Evolutionary conservation across 306 rosid genomes (phyloP).

Genomic region (Begonia peltatifolia): DNA sequence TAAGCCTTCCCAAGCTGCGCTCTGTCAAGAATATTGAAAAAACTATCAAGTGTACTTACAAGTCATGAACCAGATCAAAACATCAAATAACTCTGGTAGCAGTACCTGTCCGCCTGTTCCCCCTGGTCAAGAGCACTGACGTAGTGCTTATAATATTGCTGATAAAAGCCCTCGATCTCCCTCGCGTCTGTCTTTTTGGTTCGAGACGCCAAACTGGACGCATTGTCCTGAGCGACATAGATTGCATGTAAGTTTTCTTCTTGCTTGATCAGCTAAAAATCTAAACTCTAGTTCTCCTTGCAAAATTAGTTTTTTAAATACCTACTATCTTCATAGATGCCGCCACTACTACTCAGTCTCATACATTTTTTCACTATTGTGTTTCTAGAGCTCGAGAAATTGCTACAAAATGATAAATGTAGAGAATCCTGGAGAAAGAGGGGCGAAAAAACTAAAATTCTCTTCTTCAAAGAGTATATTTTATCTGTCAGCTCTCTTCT

Average conservation of each 20-base stretch:
- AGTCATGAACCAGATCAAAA: neutral
- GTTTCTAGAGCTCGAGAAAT: no score
- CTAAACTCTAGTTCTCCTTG: neutral
- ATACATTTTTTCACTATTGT: no score
- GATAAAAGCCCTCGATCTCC: constrained; percentile 82
- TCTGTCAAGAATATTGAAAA: constrained; percentile 24
- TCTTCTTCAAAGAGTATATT: no score
- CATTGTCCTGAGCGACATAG: constrained; percentile 54
- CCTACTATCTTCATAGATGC: no score
- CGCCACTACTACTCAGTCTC: no score
- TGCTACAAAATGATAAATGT: no score
- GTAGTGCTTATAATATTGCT: constrained; percentile 82
- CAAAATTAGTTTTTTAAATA: neutral
- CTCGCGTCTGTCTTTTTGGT: constrained; percentile 87
- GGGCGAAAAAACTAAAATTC: no score
- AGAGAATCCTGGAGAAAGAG: no score
- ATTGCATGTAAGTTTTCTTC: constrained; percentile 2
- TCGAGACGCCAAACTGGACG: constrained; percentile 54
- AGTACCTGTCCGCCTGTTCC: constrained; percentile 81
- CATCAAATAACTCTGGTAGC: neutral
- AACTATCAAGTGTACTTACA: no score
- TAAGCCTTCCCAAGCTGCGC: constrained; percentile 94
- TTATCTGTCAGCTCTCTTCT: no score
- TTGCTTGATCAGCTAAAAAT: neutral
- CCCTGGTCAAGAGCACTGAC: constrained; percentile 85